phyloP scores from a whole-genome alignment of 192 early-diverging fungal species.

The Coemansia sp. region DNA sequence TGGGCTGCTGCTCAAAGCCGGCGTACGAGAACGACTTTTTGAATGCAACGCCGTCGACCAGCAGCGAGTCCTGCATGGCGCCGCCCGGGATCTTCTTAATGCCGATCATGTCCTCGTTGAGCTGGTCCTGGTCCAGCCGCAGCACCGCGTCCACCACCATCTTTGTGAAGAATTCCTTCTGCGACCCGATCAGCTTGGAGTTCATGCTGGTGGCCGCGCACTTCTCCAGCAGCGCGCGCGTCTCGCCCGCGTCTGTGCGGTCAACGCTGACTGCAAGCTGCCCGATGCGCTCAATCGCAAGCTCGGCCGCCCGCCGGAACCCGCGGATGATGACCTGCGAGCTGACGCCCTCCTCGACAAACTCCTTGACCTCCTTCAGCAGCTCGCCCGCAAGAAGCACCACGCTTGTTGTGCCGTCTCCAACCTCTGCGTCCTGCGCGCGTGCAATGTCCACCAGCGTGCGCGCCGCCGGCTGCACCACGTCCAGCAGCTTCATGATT shows the following conservation, averaged over 20 bases:
- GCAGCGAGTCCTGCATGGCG: conserved; percentile 97
- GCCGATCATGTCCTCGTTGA: conserved; percentile 97
- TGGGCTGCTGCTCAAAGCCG: conserved; percentile 99
- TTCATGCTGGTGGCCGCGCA: conserved; percentile 98
- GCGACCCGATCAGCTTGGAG: conserved; percentile 95
- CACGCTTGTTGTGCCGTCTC: conserved; percentile 98
- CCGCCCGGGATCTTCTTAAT: conserved; percentile 98
- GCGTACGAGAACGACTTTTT: conserved; percentile 99
- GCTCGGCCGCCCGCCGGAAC: conserved; percentile 86
- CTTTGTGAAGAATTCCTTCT: conserved; percentile 96
- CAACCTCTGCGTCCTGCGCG: conserved; percentile 98
- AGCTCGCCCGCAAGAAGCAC: conserved; percentile 96
- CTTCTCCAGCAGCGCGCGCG: conserved; percentile 88
- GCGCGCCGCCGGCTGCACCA: conserved; percentile 98
- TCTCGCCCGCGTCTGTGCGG: conserved; percentile 74
- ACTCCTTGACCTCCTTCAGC: conserved; percentile 90
- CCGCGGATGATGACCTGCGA: conserved; percentile 95
- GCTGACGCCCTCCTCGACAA: conserved; percentile 92
- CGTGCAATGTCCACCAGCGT: conserved; percentile 97
- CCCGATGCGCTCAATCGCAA: conserved; percentile 90
- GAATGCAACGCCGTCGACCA: conserved; percentile 97
- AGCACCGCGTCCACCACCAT: conserved; percentile 98
- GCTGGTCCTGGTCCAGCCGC: conserved; percentile 90
- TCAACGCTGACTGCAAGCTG: conserved; percentile 89
- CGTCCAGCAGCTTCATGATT: conserved; percentile 95